Evolutionary conservation across 2,329 filamentous ascomycete species (phyloP).

Genomic region (Drechslerella coelobrocha): DNA sequence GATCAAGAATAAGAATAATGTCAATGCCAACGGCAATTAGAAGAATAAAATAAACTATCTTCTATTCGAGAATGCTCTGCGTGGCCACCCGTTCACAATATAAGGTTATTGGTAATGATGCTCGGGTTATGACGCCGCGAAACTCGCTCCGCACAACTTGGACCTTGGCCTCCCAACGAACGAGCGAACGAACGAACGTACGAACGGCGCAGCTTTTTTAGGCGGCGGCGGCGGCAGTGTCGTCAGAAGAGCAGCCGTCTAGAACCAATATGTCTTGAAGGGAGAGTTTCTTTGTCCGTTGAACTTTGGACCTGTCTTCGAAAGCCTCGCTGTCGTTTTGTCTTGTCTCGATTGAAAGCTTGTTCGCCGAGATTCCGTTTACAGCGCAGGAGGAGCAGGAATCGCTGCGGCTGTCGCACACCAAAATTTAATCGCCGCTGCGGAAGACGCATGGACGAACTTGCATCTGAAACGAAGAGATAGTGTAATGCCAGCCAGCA

Average conservation of each 20-base stretch:
- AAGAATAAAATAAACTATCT: no score
- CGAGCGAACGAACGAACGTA: no score
- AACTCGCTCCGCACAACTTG: not conserved
- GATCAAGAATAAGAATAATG: no score
- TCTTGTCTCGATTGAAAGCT: not conserved
- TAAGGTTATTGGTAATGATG: not conserved
- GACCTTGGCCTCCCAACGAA: not conserved
- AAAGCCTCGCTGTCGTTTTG: no score
- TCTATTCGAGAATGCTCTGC: no score
- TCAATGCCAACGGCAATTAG: not conserved
- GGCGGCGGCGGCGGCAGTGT: no score
- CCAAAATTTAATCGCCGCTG: not conserved
- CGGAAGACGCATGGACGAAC: not conserved
- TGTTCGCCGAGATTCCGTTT: not conserved
- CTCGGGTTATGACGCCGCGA: constrained; percentile 4
- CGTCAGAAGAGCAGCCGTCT: no score
- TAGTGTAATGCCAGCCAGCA: not conserved
- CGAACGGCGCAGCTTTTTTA: no score
- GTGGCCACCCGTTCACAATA: not conserved
- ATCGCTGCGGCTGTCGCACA: not conserved
- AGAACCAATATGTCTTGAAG: no score
- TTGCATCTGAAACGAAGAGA: not conserved
- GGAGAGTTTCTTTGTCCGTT: no score
- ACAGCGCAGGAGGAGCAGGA: not conserved
- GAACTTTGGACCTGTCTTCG: no score